A percentile compares a stretch with the other conserved stretches of the same genome.
These are phyloP conservation scores for Euphorbia corollata DNA, from an alignment of 441 rosid species.

Conservation along the genomic window DNA sequence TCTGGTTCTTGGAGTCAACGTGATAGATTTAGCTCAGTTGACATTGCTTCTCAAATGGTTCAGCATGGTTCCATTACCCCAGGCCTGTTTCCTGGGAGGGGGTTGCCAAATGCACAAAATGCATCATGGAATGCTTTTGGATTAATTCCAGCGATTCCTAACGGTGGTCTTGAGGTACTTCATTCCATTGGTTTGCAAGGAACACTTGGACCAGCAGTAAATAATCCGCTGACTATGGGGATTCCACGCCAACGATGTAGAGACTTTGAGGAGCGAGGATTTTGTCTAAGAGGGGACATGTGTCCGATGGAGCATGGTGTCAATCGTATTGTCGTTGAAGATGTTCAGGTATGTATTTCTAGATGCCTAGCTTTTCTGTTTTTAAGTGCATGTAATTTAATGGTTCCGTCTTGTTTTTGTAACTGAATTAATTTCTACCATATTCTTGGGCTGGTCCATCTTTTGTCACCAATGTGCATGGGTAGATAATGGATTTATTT, in stretches of 20 bases:
- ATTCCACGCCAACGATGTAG: slow-evolving; percentile 84
- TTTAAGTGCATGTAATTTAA: neutral
- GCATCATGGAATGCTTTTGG: slow-evolving; percentile 83
- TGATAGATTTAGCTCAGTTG: slow-evolving; percentile 60
- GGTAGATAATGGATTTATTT: neutral
- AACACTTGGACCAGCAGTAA: slow-evolving; percentile 54
- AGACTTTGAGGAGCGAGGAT: slow-evolving; percentile 99
- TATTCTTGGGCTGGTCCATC: neutral
- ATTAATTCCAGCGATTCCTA: slow-evolving; percentile 63
- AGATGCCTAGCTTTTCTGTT: neutral
- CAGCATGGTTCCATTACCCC: slow-evolving; percentile 51
- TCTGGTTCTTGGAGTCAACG: slow-evolving; percentile 61
- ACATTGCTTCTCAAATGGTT: slow-evolving; percentile 73
- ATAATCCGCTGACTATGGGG: slow-evolving; percentile 57
- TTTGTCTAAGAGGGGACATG: slow-evolving; percentile 98
- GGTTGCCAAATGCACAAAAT: slow-evolving; percentile 54
- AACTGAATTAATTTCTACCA: neutral
- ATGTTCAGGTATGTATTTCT: slow-evolving; percentile 70
- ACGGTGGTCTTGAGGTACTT: slow-evolving; percentile 70
- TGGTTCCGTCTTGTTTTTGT: slow-evolving; percentile 1
- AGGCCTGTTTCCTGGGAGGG: slow-evolving; percentile 63
- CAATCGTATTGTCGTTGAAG: slow-evolving; percentile 94
- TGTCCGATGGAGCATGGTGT: slow-evolving; percentile 99
- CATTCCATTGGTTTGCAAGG: slow-evolving; percentile 73
- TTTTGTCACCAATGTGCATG: neutral